phyloP scores from a whole-genome alignment of 2,329 filamentous ascomycete genomes.

The Nothopassalora personata region DNA sequence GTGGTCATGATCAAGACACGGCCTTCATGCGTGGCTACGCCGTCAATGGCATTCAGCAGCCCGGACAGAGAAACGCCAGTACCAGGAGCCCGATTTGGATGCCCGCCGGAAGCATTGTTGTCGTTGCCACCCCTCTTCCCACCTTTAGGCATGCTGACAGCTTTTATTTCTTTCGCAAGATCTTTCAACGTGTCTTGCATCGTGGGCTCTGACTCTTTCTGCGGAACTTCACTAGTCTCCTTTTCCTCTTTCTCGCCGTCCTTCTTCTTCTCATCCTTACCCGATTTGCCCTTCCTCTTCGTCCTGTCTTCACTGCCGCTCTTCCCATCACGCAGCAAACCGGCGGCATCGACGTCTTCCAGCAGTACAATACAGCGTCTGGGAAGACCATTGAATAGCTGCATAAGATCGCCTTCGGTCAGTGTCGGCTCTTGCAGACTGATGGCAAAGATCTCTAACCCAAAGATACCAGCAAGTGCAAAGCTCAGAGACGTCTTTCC shows the following conservation, averaged over 20 bases:
- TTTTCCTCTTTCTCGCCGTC: slow-evolving; percentile 12
- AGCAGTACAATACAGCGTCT: slow-evolving; percentile 43
- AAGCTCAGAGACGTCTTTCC: slow-evolving; percentile 36
- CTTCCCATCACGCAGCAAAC: slow-evolving; percentile 36
- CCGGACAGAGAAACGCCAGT: slow-evolving; percentile 73
- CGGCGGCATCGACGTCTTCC: slow-evolving; percentile 46
- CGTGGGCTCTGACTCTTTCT: slow-evolving; percentile 20
- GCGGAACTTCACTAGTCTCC: slow-evolving; percentile 10
- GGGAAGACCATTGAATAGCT: slow-evolving; percentile 41
- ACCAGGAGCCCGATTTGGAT: slow-evolving; percentile 17
- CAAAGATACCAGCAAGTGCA: slow-evolving; percentile 45
- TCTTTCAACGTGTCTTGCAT: slow-evolving; percentile 25
- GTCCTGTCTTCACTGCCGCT: slow-evolving; percentile 24
- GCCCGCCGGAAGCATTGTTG: slow-evolving; percentile 3
- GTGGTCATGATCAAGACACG: slow-evolving; percentile 78
- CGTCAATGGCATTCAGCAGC: slow-evolving; percentile 77
- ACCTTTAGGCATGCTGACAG: slow-evolving; percentile 9
- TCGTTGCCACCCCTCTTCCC: slow-evolving; percentile 1
- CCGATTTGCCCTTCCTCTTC: slow-evolving; percentile 11
- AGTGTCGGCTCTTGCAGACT: slow-evolving; percentile 63
- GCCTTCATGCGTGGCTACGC: slow-evolving; percentile 73
- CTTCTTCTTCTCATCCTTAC: slow-evolving; percentile 16
- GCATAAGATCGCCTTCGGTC: slow-evolving; percentile 57
- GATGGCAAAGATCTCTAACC: slow-evolving; percentile 43
- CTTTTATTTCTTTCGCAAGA: slow-evolving; percentile 26